phyloP scores from a whole-genome alignment of 768 basidiomycete species.

The Crassisporium funariophilum region DNA sequence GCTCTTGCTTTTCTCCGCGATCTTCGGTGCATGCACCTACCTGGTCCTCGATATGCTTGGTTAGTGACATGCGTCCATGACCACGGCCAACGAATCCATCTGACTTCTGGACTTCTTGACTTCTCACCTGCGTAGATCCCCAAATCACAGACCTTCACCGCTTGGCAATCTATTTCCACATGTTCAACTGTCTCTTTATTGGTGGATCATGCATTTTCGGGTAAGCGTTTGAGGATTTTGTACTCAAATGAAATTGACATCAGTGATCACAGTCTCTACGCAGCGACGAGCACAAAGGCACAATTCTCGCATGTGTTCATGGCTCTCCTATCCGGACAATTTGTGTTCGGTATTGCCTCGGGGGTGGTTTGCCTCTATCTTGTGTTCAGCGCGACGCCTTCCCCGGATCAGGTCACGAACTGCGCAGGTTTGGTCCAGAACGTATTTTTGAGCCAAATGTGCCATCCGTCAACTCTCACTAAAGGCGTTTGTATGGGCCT shows the following conservation, averaged over 20 bases:
- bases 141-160: conserved; percentile 19
- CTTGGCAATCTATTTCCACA: conserved; percentile 21
- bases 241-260: not conserved
- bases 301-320: conserved; percentile 8
- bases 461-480: too few species aligned
- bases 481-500: too few species aligned
- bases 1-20: conserved; percentile 8
- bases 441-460: too few species aligned
- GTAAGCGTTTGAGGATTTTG: conserved; percentile 16
- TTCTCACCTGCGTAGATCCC: conserved; percentile 9
- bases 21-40: conserved; percentile 9
- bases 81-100: not conserved
- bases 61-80: not conserved
- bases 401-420: too few species aligned
- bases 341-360: conserved; percentile 29
- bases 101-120: not conserved
- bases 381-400: conserved; percentile 23
- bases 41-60: conserved; percentile 11
- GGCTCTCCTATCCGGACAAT: conserved; percentile 25
- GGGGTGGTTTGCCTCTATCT: conserved; percentile 30
- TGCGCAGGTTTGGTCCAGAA: too few species aligned
- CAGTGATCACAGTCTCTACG: conserved; percentile 10
- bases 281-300: conserved; percentile 22
- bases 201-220: conserved; percentile 18
- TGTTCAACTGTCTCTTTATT: conserved; percentile 17